These are phyloP conservation scores for Pluteus cervinus DNA, from an alignment of 768 basidiomycete species.

Conservation along the genomic window DNA sequence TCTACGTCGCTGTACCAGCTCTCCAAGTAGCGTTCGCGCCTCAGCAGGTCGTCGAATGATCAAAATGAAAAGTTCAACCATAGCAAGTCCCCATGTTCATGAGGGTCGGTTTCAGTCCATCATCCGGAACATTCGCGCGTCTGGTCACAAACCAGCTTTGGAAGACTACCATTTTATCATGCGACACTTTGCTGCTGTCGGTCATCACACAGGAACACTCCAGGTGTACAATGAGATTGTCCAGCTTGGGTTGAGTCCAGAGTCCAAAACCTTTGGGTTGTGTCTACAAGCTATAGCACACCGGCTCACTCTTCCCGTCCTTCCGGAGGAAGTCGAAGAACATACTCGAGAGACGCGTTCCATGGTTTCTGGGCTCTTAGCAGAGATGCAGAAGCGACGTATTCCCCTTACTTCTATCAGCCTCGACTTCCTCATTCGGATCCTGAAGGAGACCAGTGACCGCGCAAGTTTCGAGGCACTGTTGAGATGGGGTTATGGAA, in stretches of 20 bases:
- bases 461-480: constrained; percentile 49
- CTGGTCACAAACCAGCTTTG: constrained; percentile 40
- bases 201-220: constrained; percentile 57
- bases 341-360: constrained; percentile 35
- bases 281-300: constrained; percentile 67
- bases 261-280: constrained; percentile 51
- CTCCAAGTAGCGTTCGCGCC: constrained; percentile 37
- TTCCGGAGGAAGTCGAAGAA: too few species aligned
- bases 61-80: constrained; percentile 25
- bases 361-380: constrained; percentile 44
- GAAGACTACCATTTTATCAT: constrained; percentile 75
- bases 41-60: constrained; percentile 35
- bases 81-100: constrained; percentile 50
- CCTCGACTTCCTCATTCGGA: constrained; percentile 62
- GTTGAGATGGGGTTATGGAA: constrained; percentile 65
- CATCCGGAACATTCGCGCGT: constrained; percentile 61
- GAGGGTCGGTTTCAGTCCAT: constrained; percentile 64
- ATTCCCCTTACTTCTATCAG: constrained; percentile 52
- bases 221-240: constrained; percentile 57
- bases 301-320: constrained; percentile 56
- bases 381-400: constrained; percentile 46
- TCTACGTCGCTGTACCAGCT: constrained; percentile 58
- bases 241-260: constrained; percentile 36
- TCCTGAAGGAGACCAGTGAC: constrained; percentile 63
- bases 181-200: constrained; percentile 69